These are phyloP conservation scores for Typha latifolia DNA, from an alignment of 176 grass and related monocot species.

Conservation along the genomic window DNA sequence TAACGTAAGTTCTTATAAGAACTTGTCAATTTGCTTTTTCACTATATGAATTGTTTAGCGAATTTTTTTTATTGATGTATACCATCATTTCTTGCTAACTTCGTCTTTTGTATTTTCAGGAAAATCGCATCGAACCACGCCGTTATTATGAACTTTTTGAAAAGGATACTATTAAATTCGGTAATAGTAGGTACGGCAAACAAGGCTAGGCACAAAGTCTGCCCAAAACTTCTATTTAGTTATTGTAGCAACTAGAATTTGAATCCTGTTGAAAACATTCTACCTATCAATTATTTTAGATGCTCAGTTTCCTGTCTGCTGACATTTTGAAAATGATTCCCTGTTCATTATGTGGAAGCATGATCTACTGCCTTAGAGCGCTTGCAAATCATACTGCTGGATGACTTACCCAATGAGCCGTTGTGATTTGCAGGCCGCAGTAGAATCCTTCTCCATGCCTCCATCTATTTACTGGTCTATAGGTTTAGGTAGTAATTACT, in stretches of 20 bases:
- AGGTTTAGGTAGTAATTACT: no score
- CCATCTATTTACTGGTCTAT: no score
- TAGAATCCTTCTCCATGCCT: no score
- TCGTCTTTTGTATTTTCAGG: conserved; percentile 33
- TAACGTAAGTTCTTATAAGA: conserved; percentile 54
- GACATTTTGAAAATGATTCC: no score
- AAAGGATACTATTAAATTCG: conserved; percentile 91
- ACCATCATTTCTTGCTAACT: not conserved
- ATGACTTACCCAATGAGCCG: no score
- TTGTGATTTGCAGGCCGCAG: no score
- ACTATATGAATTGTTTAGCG: not conserved
- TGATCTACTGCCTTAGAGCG: no score
- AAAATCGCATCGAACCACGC: conserved; percentile 65
- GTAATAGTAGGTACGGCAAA: conserved; percentile 74
- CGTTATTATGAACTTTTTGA: conserved; percentile 95
- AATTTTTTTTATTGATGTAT: not conserved
- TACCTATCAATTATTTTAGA: not conserved
- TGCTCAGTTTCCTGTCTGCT: no score
- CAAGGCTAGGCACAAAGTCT: not conserved
- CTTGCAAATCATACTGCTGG: no score
- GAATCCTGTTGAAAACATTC: not conserved
- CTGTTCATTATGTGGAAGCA: no score
- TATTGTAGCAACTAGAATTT: not conserved
- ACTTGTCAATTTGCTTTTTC: conserved; percentile 12
- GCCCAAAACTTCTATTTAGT: not conserved